These are phyloP conservation scores for Tetradesmus obliquus DNA, from an alignment of 139 green algal genomes.

Conservation along the genomic window DNA sequence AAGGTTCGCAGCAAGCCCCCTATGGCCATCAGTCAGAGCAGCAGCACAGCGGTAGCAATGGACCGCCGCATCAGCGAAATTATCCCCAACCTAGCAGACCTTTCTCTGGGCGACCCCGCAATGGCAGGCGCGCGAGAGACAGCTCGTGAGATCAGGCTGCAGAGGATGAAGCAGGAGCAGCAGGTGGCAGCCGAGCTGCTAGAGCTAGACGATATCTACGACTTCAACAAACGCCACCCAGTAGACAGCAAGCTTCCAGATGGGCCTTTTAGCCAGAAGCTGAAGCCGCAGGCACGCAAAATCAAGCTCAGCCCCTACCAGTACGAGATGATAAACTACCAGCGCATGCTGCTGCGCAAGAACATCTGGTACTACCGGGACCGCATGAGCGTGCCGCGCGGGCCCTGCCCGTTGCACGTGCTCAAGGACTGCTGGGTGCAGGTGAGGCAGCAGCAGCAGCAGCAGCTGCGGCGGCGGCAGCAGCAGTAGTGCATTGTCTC, in stretches of 20 bases:
- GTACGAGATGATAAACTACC: conserved; percentile 84
- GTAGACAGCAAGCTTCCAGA: conserved; percentile 51
- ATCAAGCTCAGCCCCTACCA: conserved; percentile 68
- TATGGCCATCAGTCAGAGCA: conserved; percentile 7
- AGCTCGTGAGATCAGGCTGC: conserved; percentile 27
- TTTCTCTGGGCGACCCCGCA: conserved; percentile 34
- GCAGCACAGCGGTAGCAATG: conserved; percentile 41
- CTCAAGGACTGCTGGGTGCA: conserved; percentile 84
- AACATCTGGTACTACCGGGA: conserved; percentile 92
- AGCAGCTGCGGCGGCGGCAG: neutral
- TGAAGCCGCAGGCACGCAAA: conserved; percentile 54
- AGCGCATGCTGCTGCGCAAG: conserved; percentile 79
- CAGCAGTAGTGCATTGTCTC: neutral
- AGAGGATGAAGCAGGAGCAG: conserved; percentile 45
- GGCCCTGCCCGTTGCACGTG: conserved; percentile 87
- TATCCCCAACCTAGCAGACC: conserved; percentile 64
- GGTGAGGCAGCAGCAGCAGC: neutral
- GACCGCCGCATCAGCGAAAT: conserved; percentile 60
- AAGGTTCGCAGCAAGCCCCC: conserved; percentile 50
- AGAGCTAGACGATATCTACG: conserved; percentile 64
- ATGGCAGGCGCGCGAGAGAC: conserved; percentile 7
- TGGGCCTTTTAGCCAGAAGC: conserved; percentile 48
- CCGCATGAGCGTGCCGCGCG: conserved; percentile 78
- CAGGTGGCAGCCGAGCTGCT: conserved; percentile 49
- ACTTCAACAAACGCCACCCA: conserved; percentile 59